Evolutionary conservation across 1,284 basidiomycete species (phyloP), one percentile per base, ranked within the genome.

Genomic region (Austroboletus niveus): DNA sequence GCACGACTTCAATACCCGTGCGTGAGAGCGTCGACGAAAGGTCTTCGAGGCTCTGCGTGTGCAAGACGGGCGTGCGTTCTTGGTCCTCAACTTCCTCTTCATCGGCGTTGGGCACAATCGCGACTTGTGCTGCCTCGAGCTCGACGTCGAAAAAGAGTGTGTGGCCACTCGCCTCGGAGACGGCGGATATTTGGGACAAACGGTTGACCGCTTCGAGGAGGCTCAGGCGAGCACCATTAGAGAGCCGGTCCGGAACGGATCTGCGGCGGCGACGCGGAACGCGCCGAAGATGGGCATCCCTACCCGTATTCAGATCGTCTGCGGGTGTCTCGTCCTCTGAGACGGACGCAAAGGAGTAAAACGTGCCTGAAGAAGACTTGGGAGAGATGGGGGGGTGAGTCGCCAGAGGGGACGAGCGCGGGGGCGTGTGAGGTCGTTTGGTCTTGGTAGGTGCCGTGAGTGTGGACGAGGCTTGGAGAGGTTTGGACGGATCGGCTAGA

Each of bases 141-240:
- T 65, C 53, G 31, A 41, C 14, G 17, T 65, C 63, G 20, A 55
- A 65, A 45, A 67, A 65, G 20, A 63, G 47, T 2, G 63, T 69
- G 29, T 64, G 57, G 1, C 65, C 64, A 12, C 63, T 65, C 14
- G 54, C 46, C 32, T 62, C 54, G n/a, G 68, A 68, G 1, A 48
- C 38, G 4, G 54, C 24, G 0, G 63, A 68, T 45, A 60, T 61
- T 17, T 60, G 61, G 1, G 63, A 69, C 6, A 65, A 56, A 29
- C 54, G 62, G 35, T 68, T 60, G 58, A 70, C 53, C 10, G 66
- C 68, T 47, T 68, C 68, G 2, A 69, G 45, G 12, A 66, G 57
- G 32, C 68, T 66, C 20, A 66, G 48, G 11, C 68, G 53, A 20
- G 52, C 47, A 5, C 54, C 55, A 5, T 51, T 60, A 9, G 61